A percentile compares a stretch with the other conserved stretches of the same genome.
Conservation (phyloP, 805 yeast genomes). For the Grigorovia humatica region DNA sequence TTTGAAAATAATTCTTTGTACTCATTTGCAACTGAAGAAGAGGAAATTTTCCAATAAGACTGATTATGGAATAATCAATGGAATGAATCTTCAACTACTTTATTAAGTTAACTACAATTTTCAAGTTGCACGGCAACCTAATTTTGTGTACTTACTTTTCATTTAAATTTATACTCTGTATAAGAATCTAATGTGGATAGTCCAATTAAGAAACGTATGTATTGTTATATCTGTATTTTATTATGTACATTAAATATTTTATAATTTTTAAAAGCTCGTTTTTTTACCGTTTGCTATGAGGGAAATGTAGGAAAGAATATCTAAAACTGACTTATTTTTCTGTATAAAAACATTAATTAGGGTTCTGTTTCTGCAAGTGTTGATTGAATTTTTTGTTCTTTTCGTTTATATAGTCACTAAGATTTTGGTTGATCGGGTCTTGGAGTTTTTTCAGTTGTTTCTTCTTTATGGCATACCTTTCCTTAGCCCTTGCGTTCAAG, state of each 20-base stretch:
- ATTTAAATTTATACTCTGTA: too few species aligned
- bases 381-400: constrained; percentile 25
- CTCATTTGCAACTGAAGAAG: constrained; percentile 42
- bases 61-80: too few species aligned
- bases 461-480: constrained; percentile 13
- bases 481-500: constrained; percentile 13
- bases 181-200: too few species aligned
- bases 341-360: too few species aligned
- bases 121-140: too few species aligned
- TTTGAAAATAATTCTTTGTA: constrained; percentile 3
- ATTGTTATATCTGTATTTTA: not conserved
- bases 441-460: constrained; percentile 7
- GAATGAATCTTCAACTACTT: too few species aligned
- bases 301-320: not conserved
- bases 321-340: too few species aligned
- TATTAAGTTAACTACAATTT: too few species aligned
- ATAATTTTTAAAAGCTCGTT: not conserved
- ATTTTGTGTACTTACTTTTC: too few species aligned
- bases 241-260: not conserved
- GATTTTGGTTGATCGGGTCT: not conserved
- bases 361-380: constrained; percentile 10
- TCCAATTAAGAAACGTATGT: not conserved
- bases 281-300: not conserved
- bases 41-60: constrained; percentile 26
- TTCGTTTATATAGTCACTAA: constrained; percentile 21